Evolutionary conservation across 225 moss, liverwort and hornwort species (phyloP).

Genomic region (Polytrichum commune): DNA sequence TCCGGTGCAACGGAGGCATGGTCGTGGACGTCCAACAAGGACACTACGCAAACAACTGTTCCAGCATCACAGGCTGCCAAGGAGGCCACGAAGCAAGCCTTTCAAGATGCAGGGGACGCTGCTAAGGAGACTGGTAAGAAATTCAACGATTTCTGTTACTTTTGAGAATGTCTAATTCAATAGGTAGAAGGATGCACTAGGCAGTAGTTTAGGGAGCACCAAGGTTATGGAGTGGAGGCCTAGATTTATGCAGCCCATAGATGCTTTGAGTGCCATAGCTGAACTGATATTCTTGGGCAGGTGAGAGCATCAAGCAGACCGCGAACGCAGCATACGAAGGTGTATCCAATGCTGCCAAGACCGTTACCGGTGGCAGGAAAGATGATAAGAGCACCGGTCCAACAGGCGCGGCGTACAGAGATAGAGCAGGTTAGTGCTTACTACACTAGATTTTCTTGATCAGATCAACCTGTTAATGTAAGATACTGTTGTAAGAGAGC

Average conservation of each 20-base stretch:
- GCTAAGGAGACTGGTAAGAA: conserved; percentile 7
- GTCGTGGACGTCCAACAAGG: background rate
- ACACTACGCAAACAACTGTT: background rate
- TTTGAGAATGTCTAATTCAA: too few species aligned
- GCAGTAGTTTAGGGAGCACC: too few species aligned
- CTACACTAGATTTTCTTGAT: background rate
- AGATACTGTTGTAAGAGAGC: too few species aligned
- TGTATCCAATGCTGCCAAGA: conserved; percentile 21
- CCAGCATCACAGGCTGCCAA: conserved; percentile 1
- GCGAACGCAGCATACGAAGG: conserved; percentile 45
- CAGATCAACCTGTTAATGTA: too few species aligned
- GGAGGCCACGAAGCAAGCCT: conserved; percentile 3
- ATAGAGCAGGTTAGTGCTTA: conserved; percentile 23
- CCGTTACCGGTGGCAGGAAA: conserved; percentile 28
- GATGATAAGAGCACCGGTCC: conserved; percentile 1
- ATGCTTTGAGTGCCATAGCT: too few species aligned
- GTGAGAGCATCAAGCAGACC: conserved; percentile 44
- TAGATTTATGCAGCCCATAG: too few species aligned
- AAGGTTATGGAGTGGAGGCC: too few species aligned
- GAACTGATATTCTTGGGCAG: conserved; percentile 6
- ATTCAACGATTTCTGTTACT: too few species aligned
- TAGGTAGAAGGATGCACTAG: too few species aligned
- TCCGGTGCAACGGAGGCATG: conserved; percentile 1
- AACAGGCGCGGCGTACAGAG: conserved; percentile 34
- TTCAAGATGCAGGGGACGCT: conserved; percentile 3